phyloP scores from a whole-genome alignment of 2,329 filamentous ascomycete genomes.

The Rutstroemia sp. region DNA sequence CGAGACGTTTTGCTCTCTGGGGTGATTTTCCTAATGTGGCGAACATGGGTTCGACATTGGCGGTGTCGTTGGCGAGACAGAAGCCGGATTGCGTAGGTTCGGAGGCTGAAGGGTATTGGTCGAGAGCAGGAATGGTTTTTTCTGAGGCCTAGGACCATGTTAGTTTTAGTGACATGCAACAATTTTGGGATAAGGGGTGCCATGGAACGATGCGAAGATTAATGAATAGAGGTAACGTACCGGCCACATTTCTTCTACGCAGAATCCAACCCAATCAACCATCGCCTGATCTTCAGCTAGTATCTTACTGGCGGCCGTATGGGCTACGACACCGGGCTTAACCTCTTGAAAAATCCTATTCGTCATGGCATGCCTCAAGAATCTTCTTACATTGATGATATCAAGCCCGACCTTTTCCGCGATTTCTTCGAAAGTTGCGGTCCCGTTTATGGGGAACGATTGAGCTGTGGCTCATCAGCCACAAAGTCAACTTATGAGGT shows the following conservation, averaged over 20 bases:
- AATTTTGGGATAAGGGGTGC: no score
- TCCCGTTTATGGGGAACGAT: conserved; percentile 40
- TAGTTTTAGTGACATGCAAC: background rate
- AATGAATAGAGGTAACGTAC: conserved; percentile 9
- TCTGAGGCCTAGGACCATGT: conserved; percentile 35
- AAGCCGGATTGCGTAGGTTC: conserved; percentile 43
- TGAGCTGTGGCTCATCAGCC: conserved; percentile 34
- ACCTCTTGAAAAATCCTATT: conserved; percentile 48
- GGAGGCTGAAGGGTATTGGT: conserved; percentile 39
- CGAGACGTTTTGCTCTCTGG: conserved; percentile 42
- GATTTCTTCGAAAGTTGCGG: conserved; percentile 40
- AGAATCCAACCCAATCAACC: conserved; percentile 48
- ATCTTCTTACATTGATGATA: conserved; percentile 42
- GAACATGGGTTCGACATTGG: conserved; percentile 46
- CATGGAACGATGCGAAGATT: no score
- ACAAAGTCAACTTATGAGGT: background rate
- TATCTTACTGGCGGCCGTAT: conserved; percentile 46
- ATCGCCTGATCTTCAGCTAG: conserved; percentile 42
- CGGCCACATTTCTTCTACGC: conserved; percentile 42
- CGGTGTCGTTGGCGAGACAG: conserved; percentile 42
- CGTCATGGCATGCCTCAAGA: conserved; percentile 51
- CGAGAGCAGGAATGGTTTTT: conserved; percentile 39
- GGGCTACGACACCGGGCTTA: conserved; percentile 41
- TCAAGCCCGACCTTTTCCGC: conserved; percentile 39
- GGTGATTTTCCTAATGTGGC: conserved; percentile 43